phyloP scores from a whole-genome alignment of 768 basidiomycete species.

The Serendipita sp. region DNA sequence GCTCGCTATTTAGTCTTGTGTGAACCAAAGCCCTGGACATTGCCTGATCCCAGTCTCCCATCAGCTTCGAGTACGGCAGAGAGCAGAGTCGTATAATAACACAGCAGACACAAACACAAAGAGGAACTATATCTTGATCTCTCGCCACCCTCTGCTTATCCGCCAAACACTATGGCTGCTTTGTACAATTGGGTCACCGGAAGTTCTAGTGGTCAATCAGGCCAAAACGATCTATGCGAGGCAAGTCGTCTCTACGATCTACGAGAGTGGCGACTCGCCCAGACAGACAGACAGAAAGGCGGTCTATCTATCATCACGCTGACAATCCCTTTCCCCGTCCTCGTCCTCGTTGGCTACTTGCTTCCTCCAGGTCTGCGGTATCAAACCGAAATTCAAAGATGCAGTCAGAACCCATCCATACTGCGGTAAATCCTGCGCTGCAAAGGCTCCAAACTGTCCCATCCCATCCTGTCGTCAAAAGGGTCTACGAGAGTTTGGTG shows the following conservation, averaged over 20 bases:
- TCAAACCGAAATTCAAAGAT: conserved; percentile 41
- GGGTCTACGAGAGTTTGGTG: neutral
- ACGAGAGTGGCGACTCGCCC: neutral
- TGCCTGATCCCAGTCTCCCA: too few species aligned
- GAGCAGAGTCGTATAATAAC: too few species aligned
- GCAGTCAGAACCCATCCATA: conserved; percentile 28
- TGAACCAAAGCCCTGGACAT: too few species aligned
- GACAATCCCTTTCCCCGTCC: neutral
- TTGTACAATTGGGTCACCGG: neutral
- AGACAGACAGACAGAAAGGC: neutral
- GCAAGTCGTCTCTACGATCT: neutral
- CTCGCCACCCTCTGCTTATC: too few species aligned
- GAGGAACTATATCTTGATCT: too few species aligned
- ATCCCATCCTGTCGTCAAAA: neutral
- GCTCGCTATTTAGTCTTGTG: too few species aligned
- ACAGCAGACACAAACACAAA: too few species aligned
- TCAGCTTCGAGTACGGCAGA: too few species aligned
- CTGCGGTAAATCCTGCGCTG: conserved; percentile 50
- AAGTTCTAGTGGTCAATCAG: neutral
- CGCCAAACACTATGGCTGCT: neutral
- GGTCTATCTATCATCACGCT: neutral
- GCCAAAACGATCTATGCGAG: neutral
- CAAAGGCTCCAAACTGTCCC: conserved; percentile 24
- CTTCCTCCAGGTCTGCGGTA: conserved; percentile 31
- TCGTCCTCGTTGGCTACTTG: too few species aligned